phyloP scores from a whole-genome alignment of 148 eudicot species.

The Rhododendron ovatum region DNA sequence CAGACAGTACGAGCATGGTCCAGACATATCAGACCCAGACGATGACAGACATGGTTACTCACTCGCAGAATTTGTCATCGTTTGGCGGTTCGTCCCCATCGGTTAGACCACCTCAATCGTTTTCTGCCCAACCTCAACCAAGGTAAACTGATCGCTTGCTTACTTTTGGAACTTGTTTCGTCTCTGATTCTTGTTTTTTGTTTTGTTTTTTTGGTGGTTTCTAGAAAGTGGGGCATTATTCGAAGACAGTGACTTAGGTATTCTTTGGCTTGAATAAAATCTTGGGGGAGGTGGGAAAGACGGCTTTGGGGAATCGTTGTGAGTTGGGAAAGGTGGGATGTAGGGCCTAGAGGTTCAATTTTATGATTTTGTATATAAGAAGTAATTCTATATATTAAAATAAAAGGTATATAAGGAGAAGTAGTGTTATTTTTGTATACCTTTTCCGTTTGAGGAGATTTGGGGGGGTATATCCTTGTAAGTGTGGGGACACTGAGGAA shows the following conservation, averaged over 20 bases:
- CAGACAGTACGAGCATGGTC: slow-evolving; percentile 6
- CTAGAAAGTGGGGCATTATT: neutral
- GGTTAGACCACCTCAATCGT: slow-evolving; percentile 4
- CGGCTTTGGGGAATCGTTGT: neutral
- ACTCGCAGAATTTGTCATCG: slow-evolving; percentile 8
- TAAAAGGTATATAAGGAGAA: neutral
- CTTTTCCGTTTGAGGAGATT: neutral
- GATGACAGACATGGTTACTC: slow-evolving; percentile 13
- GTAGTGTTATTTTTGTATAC: neutral
- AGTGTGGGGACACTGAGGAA: neutral
- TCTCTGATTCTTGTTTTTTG: neutral
- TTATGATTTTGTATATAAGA: neutral
- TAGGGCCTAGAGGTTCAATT: neutral
- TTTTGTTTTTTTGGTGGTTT: neutral
- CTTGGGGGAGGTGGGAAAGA: neutral
- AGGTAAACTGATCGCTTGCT: slow-evolving; percentile 1
- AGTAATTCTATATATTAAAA: too few relatives aligned
- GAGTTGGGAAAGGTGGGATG: neutral
- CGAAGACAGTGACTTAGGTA: neutral
- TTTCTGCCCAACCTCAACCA: slow-evolving; percentile 11
- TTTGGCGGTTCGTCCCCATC: slow-evolving; percentile 3
- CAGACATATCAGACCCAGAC: slow-evolving; percentile 19
- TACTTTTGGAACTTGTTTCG: neutral
- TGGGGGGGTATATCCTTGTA: slow-evolving; percentile 5
- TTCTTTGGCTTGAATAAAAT: neutral